A percentile compares a stretch with the other conserved stretches of the same genome.
These are phyloP conservation scores for Paraglomus brasilianum DNA, from an alignment of 192 early-diverging fungal species.

Conservation along the genomic window DNA sequence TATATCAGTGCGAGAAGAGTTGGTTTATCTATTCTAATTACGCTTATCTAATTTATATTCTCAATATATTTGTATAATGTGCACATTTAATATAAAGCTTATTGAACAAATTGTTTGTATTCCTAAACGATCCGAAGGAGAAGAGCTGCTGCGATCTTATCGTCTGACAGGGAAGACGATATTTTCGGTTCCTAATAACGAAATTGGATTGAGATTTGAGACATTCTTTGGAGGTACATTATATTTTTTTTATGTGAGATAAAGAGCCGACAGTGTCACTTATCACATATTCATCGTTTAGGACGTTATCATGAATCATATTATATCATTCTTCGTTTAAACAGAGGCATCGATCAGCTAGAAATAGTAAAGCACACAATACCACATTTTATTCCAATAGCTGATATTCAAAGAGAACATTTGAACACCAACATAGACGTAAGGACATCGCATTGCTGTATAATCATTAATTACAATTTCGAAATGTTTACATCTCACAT, in stretches of 20 bases:
- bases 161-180: conserved; percentile 37
- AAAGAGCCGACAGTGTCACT: background rate
- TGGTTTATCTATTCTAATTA: too few species aligned
- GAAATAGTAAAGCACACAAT: conserved; percentile 40
- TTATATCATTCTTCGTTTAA: conserved; percentile 37
- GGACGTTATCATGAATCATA: conserved; percentile 41
- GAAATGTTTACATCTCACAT: too few species aligned
- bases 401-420: conserved; percentile 30
- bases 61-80: too few species aligned
- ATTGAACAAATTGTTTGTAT: too few species aligned
- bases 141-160: conserved; percentile 36
- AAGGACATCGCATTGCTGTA: too few species aligned
- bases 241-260: conserved; percentile 6
- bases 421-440: conserved; percentile 38
- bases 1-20: too few species aligned
- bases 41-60: too few species aligned
- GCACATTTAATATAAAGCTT: too few species aligned
- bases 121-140: too few species aligned
- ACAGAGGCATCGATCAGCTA: conserved; percentile 13
- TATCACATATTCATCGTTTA: conserved; percentile 3
- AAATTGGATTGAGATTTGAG: conserved; percentile 40
- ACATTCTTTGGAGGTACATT: conserved; percentile 42
- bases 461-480: too few species aligned
- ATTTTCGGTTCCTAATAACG: conserved; percentile 32
- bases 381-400: conserved; percentile 42